phyloP scores from a whole-genome alignment of 179 eudicot genomes.

The Beta lomatogona region DNA sequence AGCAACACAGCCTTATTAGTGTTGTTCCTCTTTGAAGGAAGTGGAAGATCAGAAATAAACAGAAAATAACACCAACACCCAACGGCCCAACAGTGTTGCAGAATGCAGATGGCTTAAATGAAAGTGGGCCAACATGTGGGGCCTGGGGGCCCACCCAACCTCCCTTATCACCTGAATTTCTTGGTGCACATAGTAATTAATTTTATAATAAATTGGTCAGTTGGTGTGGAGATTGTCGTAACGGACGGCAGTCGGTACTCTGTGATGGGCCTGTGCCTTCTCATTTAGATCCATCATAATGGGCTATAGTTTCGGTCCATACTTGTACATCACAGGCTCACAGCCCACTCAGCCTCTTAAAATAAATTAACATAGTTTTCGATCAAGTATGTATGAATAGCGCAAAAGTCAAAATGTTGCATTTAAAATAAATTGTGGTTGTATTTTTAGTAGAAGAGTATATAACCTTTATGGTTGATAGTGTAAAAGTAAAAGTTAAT shows the following conservation, averaged over 20 bases:
- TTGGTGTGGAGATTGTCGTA: background rate
- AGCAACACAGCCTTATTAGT: no score
- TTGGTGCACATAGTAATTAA: background rate
- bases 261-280: background rate
- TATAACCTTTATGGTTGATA: no score
- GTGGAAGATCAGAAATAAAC: background rate
- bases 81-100: background rate
- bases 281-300: background rate
- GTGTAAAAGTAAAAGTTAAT: no score
- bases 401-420: no score
- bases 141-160: background rate
- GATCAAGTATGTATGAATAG: no score
- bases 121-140: background rate
- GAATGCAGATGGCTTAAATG: background rate
- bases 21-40: background rate
- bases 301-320: background rate
- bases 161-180: background rate
- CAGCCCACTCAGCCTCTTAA: no score
- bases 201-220: background rate
- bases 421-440: no score
- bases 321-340: background rate
- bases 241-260: background rate
- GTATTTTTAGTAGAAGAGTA: no score
- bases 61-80: conserved; percentile 7
- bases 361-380: no score